Percentiles rank a stretch among this genome's conserved stretches.
Conservation (phyloP, 345 rosid species). For the Dipteronia dyeriana region DNA sequence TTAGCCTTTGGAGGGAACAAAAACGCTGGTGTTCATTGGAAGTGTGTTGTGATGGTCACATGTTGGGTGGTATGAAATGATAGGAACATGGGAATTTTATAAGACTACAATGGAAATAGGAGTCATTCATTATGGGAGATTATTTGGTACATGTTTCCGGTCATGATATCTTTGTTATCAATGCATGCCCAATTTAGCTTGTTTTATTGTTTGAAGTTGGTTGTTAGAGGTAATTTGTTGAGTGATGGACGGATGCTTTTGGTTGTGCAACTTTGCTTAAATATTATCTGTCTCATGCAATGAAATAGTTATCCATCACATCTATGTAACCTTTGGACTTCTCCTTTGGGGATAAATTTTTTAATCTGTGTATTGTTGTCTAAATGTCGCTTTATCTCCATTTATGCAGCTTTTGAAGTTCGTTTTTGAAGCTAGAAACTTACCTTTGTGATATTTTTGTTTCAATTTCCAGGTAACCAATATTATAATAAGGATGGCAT, state of each 20-base stretch:
- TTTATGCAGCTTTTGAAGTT: not conserved
- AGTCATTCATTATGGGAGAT: not conserved
- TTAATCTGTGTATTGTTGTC: not conserved
- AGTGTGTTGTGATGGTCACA: too few relatives aligned
- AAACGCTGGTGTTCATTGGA: too few relatives aligned
- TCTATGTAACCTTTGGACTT: not conserved
- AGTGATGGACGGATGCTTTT: not conserved
- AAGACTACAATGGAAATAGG: too few relatives aligned
- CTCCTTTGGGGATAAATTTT: not conserved
- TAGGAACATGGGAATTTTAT: too few relatives aligned
- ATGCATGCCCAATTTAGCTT: not conserved
- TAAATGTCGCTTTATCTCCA: not conserved
- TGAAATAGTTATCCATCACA: not conserved
- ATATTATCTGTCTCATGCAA: not conserved
- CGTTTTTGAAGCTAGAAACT: not conserved
- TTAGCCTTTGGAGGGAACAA: too few relatives aligned
- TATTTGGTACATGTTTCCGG: not conserved
- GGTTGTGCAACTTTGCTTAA: not conserved
- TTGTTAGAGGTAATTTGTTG: not conserved
- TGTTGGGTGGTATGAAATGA: too few relatives aligned
- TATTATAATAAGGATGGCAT: slow-evolving; percentile 19
- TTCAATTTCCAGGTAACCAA: not conserved
- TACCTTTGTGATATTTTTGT: not conserved
- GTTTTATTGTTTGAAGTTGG: not conserved
- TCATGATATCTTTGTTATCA: not conserved